A percentile compares a stretch with the other conserved stretches of the same genome.
Evolutionary conservation across 495 filamentous ascomycete genomes (phyloP).

Genomic region (Neurospora sp.): DNA sequence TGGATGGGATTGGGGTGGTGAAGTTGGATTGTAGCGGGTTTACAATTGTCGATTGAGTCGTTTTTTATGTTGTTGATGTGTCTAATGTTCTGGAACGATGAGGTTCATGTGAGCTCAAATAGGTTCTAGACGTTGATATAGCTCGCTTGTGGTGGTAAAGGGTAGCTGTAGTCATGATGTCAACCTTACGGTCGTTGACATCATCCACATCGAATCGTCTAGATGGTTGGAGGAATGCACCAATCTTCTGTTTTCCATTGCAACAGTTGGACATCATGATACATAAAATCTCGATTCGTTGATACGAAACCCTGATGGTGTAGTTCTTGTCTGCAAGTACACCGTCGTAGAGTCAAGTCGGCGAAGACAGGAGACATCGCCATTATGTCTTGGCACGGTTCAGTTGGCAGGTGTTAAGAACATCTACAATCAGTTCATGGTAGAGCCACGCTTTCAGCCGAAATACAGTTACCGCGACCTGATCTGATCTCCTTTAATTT

Average conservation of each 20-base stretch:
- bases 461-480: not conserved
- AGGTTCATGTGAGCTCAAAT: conserved; percentile 12
- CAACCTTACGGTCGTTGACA: not conserved
- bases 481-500: not conserved
- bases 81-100: not conserved
- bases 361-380: not conserved
- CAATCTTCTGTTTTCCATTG: not conserved
- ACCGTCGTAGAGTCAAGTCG: not conserved
- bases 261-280: not conserved
- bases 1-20: not conserved
- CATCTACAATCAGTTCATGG: not conserved
- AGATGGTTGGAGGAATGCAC: not conserved
- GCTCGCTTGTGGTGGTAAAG: not conserved
- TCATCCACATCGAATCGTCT: not conserved
- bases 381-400: not conserved
- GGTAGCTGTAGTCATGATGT: not conserved
- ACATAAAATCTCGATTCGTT: not conserved
- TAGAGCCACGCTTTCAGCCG: not conserved
- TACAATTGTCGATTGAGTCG: not conserved
- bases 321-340: not conserved
- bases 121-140: not conserved
- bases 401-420: not conserved
- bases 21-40: not conserved
- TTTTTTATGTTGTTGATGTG: not conserved
- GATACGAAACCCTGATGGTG: not conserved